phyloP scores from a whole-genome alignment of 2,329 filamentous ascomycete species.

The Pseudogymnoascus verrucosus region DNA sequence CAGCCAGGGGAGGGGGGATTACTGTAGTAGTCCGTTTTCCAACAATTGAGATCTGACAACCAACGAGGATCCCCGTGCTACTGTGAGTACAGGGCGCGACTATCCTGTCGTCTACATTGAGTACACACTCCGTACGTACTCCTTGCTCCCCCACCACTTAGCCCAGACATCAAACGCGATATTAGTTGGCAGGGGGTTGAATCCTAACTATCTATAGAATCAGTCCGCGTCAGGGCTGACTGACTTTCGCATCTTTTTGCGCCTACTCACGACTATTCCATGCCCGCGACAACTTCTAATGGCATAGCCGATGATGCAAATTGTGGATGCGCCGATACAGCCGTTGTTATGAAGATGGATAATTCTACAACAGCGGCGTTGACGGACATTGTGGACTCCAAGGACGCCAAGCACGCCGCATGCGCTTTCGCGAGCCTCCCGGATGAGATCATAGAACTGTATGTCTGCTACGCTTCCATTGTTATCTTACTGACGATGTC shows the following conservation, averaged over 20 bases:
- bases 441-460: constrained; percentile 65
- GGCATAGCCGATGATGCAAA: background rate
- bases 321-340: background rate
- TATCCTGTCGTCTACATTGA: background rate
- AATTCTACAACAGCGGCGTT: background rate
- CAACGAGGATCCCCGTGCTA: background rate
- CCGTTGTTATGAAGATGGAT: constrained; percentile 1
- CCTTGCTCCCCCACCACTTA: background rate
- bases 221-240: constrained; percentile 1
- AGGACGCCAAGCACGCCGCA: background rate
- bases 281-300: background rate
- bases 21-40: background rate
- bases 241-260: background rate
- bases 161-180: constrained; percentile 6
- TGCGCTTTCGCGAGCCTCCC: constrained; percentile 50
- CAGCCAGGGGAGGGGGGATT: background rate
- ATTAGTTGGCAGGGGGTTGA: background rate
- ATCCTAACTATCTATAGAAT: constrained; percentile 5
- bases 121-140: background rate
- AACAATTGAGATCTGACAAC: constrained; percentile 4
- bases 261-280: background rate
- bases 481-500: constrained; percentile 12
- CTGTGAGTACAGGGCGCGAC: background rate
- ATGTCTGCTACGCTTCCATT: constrained; percentile 26
- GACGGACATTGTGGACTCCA: background rate